Evolutionary conservation across 2,329 filamentous ascomycete genomes (phyloP).

Genomic region (Blumeria graminis): DNA sequence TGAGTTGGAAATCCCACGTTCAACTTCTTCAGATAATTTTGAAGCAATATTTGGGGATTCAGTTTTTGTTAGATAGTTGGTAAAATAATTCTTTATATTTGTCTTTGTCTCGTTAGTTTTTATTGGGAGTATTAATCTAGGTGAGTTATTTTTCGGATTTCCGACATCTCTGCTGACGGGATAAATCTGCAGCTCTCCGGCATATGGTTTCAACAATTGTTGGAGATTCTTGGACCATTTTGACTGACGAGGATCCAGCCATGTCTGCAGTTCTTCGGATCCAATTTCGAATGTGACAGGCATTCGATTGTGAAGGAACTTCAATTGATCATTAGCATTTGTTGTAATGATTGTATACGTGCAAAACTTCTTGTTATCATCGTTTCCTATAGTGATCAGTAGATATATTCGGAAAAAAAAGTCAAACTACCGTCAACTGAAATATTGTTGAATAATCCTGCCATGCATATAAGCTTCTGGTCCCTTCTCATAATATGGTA

Average conservation of each 20-base stretch:
- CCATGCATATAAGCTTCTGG: constrained; percentile 58
- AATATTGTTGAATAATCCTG: constrained; percentile 78
- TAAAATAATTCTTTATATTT: constrained; percentile 88
- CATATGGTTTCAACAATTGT: constrained; percentile 51
- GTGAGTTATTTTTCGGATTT: constrained; percentile 80
- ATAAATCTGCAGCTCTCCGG: constrained; percentile 62
- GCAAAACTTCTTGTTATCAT: constrained; percentile 44
- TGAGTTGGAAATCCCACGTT: too few species aligned
- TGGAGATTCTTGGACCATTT: constrained; percentile 66
- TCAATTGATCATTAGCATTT: constrained; percentile 55
- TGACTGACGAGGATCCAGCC: constrained; percentile 50
- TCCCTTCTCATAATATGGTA: constrained; percentile 68
- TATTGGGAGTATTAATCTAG: constrained; percentile 59
- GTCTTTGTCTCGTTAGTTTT: constrained; percentile 71
- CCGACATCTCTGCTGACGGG: constrained; percentile 73
- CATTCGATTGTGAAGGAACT: constrained; percentile 86
- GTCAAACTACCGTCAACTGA: constrained; percentile 41
- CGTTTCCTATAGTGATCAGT: constrained; percentile 11
- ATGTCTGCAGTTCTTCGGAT: constrained; percentile 42
- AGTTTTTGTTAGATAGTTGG: constrained; percentile 19
- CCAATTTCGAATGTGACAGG: constrained; percentile 69
- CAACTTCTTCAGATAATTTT: too few species aligned
- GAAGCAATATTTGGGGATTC: neutral
- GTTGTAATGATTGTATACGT: constrained; percentile 93
- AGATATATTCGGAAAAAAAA: neutral